phyloP scores from a whole-genome alignment of 441 rosid genomes.

The Macaranga tanarius region DNA sequence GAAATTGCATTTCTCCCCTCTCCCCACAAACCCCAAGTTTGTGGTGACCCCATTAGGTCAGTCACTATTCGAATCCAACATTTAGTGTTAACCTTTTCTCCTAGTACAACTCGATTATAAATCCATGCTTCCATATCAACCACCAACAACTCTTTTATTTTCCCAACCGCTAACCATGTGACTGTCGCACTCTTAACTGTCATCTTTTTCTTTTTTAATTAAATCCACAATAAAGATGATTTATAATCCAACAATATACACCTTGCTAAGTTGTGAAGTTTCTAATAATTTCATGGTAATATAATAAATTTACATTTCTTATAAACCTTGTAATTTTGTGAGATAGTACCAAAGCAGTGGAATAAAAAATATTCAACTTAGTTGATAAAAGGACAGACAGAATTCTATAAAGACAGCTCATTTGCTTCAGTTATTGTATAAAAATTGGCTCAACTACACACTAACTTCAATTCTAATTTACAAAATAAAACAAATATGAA shows the following conservation, averaged over 20 bases:
- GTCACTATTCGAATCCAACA: neutral
- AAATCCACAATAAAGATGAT: neutral
- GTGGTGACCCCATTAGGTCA: no score
- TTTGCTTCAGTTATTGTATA: neutral
- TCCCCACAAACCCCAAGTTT: neutral
- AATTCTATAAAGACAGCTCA: slow-evolving; percentile 11
- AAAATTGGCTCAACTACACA: neutral
- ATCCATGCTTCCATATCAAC: slow-evolving; percentile 14
- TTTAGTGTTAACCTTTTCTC: neutral
- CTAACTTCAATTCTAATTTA: neutral
- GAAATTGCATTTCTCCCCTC: neutral
- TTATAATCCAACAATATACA: neutral
- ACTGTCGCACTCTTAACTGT: neutral
- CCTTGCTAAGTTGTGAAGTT: no score
- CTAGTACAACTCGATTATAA: neutral
- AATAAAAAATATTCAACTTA: no score
- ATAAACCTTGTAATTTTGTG: no score
- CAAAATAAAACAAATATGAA: neutral
- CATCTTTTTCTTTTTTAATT: neutral
- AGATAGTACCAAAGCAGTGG: no score
- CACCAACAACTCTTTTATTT: slow-evolving; percentile 9
- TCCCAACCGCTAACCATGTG: slow-evolving; percentile 21
- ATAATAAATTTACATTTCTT: no score
- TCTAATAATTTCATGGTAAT: no score
- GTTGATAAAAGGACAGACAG: neutral